These are phyloP conservation scores for Penicilliopsis zonata DNA, from an alignment of 495 filamentous ascomycete species.

Conservation along the genomic window DNA sequence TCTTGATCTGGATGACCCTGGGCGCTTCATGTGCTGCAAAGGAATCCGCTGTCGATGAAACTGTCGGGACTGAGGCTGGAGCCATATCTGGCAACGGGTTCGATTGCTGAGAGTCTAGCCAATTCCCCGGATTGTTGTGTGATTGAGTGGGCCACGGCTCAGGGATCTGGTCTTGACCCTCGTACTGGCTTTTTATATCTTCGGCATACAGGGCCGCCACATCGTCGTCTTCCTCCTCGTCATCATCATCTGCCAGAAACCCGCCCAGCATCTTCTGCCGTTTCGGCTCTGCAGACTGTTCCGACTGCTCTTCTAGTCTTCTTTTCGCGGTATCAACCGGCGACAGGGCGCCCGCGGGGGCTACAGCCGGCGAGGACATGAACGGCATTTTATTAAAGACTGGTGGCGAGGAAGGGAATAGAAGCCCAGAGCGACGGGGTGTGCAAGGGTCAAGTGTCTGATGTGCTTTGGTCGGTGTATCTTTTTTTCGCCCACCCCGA, in stretches of 20 bases:
- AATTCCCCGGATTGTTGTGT: slow-evolving; percentile 3
- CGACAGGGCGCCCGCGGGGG: slow-evolving; percentile 43
- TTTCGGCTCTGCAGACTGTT: slow-evolving; percentile 24
- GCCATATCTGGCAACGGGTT: too few species aligned
- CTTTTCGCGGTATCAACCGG: slow-evolving; percentile 25
- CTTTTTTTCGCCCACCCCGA: too few species aligned
- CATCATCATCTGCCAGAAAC: slow-evolving; percentile 31
- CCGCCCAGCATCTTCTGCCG: slow-evolving; percentile 31
- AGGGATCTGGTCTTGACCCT: slow-evolving; percentile 21
- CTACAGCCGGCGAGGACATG: slow-evolving; percentile 49
- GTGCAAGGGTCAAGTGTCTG: slow-evolving; percentile 8
- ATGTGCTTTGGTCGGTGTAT: slow-evolving; percentile 32
- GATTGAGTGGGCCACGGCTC: slow-evolving; percentile 5
- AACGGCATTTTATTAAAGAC: slow-evolving; percentile 44
- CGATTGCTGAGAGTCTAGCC: slow-evolving; percentile 3
- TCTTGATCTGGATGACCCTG: slow-evolving; percentile 38
- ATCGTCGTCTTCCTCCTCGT: slow-evolving; percentile 18
- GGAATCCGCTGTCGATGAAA: slow-evolving; percentile 1
- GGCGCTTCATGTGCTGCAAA: slow-evolving; percentile 7
- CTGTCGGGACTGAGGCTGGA: neutral
- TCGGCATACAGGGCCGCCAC: slow-evolving; percentile 19
- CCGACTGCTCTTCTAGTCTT: slow-evolving; percentile 32
- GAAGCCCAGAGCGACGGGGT: slow-evolving; percentile 6
- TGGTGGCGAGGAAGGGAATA: slow-evolving; percentile 23
- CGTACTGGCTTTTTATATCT: slow-evolving; percentile 25